Base-by-base conservation (phyloP, 805 yeast genomes). In the Yarrowia phangngaensis region DNA sequence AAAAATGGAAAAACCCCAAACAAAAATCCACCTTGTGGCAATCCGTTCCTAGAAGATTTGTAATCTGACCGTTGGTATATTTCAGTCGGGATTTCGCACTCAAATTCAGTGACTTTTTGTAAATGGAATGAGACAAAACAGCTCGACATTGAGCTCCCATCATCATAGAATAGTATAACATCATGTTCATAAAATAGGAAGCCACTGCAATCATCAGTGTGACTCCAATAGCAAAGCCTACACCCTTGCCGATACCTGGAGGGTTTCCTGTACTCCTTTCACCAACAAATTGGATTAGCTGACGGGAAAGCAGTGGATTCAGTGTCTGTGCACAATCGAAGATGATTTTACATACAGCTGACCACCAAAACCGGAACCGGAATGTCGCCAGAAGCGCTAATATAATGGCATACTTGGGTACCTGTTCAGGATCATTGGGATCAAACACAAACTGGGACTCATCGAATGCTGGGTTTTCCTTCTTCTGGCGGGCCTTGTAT, bases 201-300 rank as follows among this genome's bases (percentile, higher is more conserved):
- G 70, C 65, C 1, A 69, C 26, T 9, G 75, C 55, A 55, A 82
- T 75, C 63, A 87, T 69, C 1, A 70, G 53, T 30, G 80, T 73
- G 8, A 83, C 71, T 16, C 88, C 92, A 40, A 85, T 68, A 8
- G 88, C 81, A 55, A 75, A 81, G 6, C 89, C 95, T 13, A 84
- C 70, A 48, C 95, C 95, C 28, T 65, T 67, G 22, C 79, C 81
- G 50, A 69, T 45, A 3, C 31, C 70, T 73, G 26, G 80, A 11
- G 66, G 12, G 66, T 60, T 22, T 63, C 55, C 27, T 57, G 55
- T 72, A 71, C 40, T 60, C 58, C 54, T 60, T 78, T 81, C 7
- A 72, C 74, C 78, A 7, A 85, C 84, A 54, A 76, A 83, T 30
- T 67, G 68, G 52, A 85, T 81, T 49, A 85, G 66, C 22, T 74